These are phyloP conservation scores for Populus alba DNA, from an alignment of 345 rosid species.

Conservation along the genomic window DNA sequence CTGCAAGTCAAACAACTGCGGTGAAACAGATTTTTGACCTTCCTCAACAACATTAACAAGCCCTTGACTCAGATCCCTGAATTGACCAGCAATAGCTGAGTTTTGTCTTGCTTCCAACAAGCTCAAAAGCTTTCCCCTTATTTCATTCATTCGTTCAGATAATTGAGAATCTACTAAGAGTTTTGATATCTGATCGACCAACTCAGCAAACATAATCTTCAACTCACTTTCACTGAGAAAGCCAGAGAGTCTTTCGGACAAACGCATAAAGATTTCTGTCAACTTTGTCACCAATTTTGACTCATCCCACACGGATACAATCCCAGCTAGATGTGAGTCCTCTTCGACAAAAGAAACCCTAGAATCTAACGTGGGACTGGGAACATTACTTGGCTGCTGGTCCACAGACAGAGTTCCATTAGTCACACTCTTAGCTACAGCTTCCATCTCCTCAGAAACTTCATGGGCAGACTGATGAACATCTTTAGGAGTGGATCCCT, in stretches of 20 bases:
- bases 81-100: constrained; percentile 68
- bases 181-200: constrained; percentile 74
- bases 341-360: constrained; percentile 40
- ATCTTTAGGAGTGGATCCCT: constrained; percentile 54
- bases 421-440: constrained; percentile 45
- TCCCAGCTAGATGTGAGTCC: constrained; percentile 25
- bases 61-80: constrained; percentile 62
- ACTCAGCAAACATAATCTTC: constrained; percentile 64
- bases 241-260: constrained; percentile 86
- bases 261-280: constrained; percentile 69
- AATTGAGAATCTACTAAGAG: constrained; percentile 69
- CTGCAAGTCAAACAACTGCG: constrained; percentile 76
- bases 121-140: constrained; percentile 62
- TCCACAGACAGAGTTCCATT: constrained; percentile 36
- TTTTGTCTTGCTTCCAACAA: constrained; percentile 74
- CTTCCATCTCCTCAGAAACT: constrained; percentile 54
- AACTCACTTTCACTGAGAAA: constrained; percentile 87
- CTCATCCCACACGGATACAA: constrained; percentile 68
- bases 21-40: constrained; percentile 78
- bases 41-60: constrained; percentile 77
- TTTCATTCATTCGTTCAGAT: constrained; percentile 67
- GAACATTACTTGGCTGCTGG: constrained; percentile 24
- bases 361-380: constrained; percentile 26
- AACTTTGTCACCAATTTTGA: constrained; percentile 56
- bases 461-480: constrained; percentile 47